Conservation (phyloP, 176 grass and related monocot genomes). For the Thinopyrum elongatum region DNA sequence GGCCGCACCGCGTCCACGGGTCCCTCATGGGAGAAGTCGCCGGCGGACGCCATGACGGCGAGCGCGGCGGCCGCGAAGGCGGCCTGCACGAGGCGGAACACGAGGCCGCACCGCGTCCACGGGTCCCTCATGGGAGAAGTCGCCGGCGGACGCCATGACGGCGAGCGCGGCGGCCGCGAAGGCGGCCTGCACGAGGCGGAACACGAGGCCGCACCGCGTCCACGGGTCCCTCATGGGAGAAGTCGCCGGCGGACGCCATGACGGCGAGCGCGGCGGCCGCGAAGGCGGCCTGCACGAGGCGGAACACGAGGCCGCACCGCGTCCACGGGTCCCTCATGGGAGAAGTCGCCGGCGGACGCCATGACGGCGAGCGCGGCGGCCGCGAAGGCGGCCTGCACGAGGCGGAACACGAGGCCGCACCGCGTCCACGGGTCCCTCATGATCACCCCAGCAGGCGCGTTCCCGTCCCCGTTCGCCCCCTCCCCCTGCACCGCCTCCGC, state of each 20-base stretch:
- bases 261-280: not conserved
- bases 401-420: not conserved
- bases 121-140: not conserved
- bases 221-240: not conserved
- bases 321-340: not conserved
- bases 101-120: not conserved
- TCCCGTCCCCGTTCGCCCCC: too few species aligned
- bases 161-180: not conserved
- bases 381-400: not conserved
- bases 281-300: not conserved
- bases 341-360: not conserved
- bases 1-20: not conserved
- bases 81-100: not conserved
- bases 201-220: not conserved
- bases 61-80: not conserved
- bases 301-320: not conserved
- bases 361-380: not conserved
- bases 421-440: not conserved
- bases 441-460: not conserved
- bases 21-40: not conserved
- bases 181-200: not conserved
- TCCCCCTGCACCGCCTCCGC: not conserved
- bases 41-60: not conserved
- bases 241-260: not conserved
- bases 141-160: not conserved